Evolutionary conservation across 768 basidiomycete species (phyloP).

Genomic region (Tylopilus vinaceipallidus): DNA sequence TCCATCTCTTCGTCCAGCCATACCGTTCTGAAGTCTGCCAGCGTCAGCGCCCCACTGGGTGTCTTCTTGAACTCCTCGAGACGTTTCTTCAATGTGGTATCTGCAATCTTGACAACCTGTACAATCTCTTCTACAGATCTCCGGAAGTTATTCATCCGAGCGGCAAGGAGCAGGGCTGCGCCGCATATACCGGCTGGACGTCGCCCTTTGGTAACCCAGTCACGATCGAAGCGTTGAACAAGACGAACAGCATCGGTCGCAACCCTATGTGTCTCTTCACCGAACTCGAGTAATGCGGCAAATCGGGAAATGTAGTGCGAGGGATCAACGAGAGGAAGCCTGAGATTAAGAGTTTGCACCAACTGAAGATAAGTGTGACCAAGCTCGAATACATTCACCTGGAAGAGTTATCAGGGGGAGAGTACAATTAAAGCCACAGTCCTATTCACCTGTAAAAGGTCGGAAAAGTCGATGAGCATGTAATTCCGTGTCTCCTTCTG

Average conservation of each 20-base stretch:
- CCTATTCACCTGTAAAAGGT: constrained; percentile 72
- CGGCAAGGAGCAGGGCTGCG: constrained; percentile 90
- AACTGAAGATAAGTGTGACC: constrained; percentile 96
- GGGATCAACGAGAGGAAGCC: constrained; percentile 88
- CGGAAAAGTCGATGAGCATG: constrained; percentile 99
- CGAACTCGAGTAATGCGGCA: constrained; percentile 91
- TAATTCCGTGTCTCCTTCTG: constrained; percentile 88
- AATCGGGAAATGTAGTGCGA: constrained; percentile 97
- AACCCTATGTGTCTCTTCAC: constrained; percentile 88
- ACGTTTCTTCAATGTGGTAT: constrained; percentile 88
- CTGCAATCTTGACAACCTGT: constrained; percentile 99
- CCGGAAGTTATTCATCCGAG: constrained; percentile 97
- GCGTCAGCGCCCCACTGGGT: constrained; percentile 77
- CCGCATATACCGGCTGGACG: constrained; percentile 98
- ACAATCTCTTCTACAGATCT: constrained; percentile 93
- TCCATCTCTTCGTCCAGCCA: constrained; percentile 93
- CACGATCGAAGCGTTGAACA: constrained; percentile 89
- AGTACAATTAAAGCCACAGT: not conserved
- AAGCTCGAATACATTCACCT: constrained; percentile 98
- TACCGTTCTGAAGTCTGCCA: constrained; percentile 86
- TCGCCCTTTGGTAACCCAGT: constrained; percentile 96
- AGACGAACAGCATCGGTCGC: constrained; percentile 92
- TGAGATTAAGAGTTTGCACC: constrained; percentile 81
- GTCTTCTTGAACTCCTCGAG: constrained; percentile 94
- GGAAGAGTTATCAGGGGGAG: not conserved